Percentiles rank a stretch among this genome's conserved stretches.
Evolutionary conservation across 371 early-diverging fungal species (phyloP).

Genomic region (Funneliformis caledonium): DNA sequence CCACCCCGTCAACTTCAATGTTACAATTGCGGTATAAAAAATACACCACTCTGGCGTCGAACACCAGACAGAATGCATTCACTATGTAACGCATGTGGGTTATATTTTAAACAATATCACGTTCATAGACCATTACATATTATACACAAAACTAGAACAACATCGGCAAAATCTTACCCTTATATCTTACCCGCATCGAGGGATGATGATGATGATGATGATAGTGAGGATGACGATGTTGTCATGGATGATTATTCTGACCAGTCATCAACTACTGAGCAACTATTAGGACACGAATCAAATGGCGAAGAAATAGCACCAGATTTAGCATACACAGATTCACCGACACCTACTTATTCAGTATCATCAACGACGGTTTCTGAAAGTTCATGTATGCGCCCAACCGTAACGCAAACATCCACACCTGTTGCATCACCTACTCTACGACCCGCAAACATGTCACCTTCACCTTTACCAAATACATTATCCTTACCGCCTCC

Average conservation of each 20-base stretch:
- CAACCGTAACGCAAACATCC: constrained; percentile 10
- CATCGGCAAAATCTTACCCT: constrained; percentile 28
- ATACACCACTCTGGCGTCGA: constrained; percentile 83
- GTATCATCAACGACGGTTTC: background rate
- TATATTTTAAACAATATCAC: constrained; percentile 79
- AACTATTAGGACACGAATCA: constrained; percentile 15
- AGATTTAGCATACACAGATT: background rate
- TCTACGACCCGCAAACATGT: constrained; percentile 10
- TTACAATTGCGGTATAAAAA: constrained; percentile 78
- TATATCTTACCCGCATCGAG: constrained; percentile 34
- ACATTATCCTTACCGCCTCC: background rate
- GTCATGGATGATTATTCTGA: constrained; percentile 26
- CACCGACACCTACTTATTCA: constrained; percentile 3
- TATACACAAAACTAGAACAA: constrained; percentile 49
- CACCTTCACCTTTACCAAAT: background rate
- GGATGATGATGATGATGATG: constrained; percentile 8
- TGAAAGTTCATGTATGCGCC: constrained; percentile 5
- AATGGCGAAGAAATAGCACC: constrained; percentile 2
- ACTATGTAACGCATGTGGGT: constrained; percentile 85
- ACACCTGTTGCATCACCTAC: constrained; percentile 23
- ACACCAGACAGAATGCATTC: constrained; percentile 77
- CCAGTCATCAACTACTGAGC: constrained; percentile 3
- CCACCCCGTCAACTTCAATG: constrained; percentile 71
- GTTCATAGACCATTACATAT: constrained; percentile 69
- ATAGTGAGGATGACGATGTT: background rate